Evolutionary conservation across 805 yeast species (phyloP).

Genomic region (Candida dendrica): DNA sequence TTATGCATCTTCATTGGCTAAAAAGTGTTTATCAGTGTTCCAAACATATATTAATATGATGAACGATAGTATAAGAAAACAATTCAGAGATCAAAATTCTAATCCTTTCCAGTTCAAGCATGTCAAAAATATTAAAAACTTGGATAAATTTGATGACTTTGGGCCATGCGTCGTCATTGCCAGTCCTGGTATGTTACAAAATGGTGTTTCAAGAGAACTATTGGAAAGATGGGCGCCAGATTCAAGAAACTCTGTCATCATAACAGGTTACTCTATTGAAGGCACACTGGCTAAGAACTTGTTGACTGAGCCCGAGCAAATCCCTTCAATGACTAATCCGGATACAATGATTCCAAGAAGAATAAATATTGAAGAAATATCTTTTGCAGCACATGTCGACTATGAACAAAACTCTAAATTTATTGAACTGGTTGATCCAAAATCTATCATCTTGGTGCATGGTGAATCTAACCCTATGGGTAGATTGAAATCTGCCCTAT

Average conservation of each 20-base stretch:
- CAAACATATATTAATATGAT: constrained; percentile 95
- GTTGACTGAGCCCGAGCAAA: constrained; percentile 83
- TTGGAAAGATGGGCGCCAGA: constrained; percentile 98
- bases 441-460: constrained; percentile 83
- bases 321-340: constrained; percentile 76
- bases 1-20: constrained; percentile 89
- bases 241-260: constrained; percentile 74
- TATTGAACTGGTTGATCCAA: constrained; percentile 82
- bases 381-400: constrained; percentile 99
- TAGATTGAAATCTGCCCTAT: constrained; percentile 82
- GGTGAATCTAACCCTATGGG: constrained; percentile 99
- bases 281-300: constrained; percentile 95
- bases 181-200: constrained; percentile 97
- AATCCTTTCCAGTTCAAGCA: constrained; percentile 90
- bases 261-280: constrained; percentile 97
- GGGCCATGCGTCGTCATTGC: constrained; percentile 97
- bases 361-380: constrained; percentile 81
- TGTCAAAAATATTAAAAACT: constrained; percentile 68
- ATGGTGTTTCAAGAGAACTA: constrained; percentile 86
- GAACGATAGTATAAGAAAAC: constrained; percentile 82
- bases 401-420: constrained; percentile 88
- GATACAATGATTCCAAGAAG: constrained; percentile 84
- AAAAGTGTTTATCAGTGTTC: constrained; percentile 94
- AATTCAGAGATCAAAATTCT: constrained; percentile 66
- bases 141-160: constrained; percentile 83